A percentile compares a stretch with the other conserved stretches of the same genome.
Conservation (phyloP, 1,284 basidiomycete species). For the Puccinia triticina region DNA sequence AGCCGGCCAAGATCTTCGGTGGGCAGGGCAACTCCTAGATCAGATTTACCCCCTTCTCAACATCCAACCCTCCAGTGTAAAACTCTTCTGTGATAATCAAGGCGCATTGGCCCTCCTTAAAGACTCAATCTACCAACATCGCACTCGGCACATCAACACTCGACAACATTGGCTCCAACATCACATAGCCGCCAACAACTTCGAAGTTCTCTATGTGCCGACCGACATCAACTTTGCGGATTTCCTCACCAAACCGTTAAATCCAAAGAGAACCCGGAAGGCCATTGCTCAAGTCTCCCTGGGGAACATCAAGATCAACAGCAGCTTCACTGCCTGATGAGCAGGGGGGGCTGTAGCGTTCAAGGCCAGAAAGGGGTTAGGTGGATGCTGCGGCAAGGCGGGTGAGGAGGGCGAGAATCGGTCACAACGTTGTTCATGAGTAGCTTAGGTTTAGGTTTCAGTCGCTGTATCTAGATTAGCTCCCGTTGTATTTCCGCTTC, state of each 20-base stretch:
- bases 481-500: too few species aligned
- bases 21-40: background rate
- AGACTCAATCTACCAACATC: constrained; percentile 38
- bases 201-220: background rate
- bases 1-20: background rate
- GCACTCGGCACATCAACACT: constrained; percentile 50
- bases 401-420: too few species aligned
- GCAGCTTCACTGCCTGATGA: too few species aligned
- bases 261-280: background rate
- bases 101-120: background rate
- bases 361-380: too few species aligned
- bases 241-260: background rate
- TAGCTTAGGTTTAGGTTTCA: too few species aligned
- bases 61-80: background rate
- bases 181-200: background rate
- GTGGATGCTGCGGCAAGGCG: too few species aligned
- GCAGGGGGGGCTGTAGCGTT: too few species aligned
- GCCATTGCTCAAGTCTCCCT: too few species aligned
- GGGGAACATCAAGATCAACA: too few species aligned
- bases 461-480: too few species aligned
- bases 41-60: background rate
- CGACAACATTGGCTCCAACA: background rate
- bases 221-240: background rate
- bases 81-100: background rate
- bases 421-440: too few species aligned